Evolutionary conservation across 257 asterid species (phyloP), one percentile per base, ranked within the genome.

Genomic region (Phtheirospermum japonicum): DNA sequence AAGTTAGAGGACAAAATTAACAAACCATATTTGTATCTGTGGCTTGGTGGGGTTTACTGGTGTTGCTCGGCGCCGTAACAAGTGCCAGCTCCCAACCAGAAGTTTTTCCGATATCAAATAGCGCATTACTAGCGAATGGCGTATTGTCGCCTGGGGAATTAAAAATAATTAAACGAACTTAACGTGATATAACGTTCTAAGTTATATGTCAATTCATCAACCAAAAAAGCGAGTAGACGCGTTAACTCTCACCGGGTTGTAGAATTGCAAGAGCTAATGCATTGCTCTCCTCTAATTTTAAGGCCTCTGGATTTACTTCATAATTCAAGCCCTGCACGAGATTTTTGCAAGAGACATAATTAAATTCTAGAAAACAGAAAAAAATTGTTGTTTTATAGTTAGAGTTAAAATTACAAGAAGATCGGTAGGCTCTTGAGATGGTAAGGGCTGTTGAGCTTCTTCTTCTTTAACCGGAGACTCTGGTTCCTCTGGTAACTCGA

Each of bases 81-180:
- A 87, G 69, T 3, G 96, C 96, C 12, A 87, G 59, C 64, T 87
- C 94, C 96, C 96, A 87, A 18, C 89, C 85, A 7, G 91, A 74
- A 30, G 75, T 76, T 18, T 76, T 85, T 14, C 83, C 86, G 6
- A 80, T 70, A 17, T 81, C 91, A 18, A 39, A 73, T 58, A 83
- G 77, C 4, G 76, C 74, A 31, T 74, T 70, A 19, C 37, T 70
- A 18, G 55, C 1, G 0, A 83, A 67, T 2, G 65, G 42, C 49
- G 74, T 65, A 51, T 75, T 77, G 36, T 68, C 63, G 23, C 85
- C 95, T 83, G 74, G 20, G 17, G 2, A 28, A 52, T 63, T 11
- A 4, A 16, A 49, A 49, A 7, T 2, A 53, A 53, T 20, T 28
- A 49, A 7, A 36, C 49, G 12, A 46, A 12, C 30, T 49, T 59